A percentile compares a stretch with the other conserved stretches of the same genome.
Conservation (phyloP, 148 eudicot species). For the Rhododendron henanense region DNA sequence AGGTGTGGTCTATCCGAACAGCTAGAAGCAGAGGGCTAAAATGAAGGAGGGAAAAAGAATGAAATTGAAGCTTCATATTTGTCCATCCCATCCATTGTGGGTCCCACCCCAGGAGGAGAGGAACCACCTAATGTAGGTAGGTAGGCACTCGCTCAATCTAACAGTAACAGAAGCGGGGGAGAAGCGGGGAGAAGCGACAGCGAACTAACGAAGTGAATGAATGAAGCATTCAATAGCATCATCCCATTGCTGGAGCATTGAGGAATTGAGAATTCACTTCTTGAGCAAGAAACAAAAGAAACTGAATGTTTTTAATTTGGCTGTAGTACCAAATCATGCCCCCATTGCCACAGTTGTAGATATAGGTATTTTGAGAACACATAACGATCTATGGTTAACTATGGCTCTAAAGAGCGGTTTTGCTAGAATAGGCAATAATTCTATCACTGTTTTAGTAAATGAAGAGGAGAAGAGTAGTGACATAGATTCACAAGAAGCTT, state of each 20-base stretch:
- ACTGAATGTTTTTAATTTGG: neutral
- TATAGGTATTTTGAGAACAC: neutral
- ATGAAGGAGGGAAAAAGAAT: neutral
- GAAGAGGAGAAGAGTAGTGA: neutral
- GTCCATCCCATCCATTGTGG: neutral
- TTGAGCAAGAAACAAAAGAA: neutral
- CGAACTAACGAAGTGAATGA: too few species aligned
- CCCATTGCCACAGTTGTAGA: neutral
- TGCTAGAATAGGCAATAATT: neutral
- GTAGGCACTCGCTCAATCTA: too few species aligned
- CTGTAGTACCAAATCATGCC: neutral
- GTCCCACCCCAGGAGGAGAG: neutral
- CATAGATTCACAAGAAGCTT: too few species aligned
- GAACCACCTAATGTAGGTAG: neutral
- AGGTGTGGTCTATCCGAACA: neutral
- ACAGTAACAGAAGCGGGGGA: too few species aligned
- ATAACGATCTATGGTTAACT: neutral
- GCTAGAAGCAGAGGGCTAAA: neutral
- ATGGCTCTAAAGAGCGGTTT: neutral
- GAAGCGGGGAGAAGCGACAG: too few species aligned
- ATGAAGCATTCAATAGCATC: too few species aligned
- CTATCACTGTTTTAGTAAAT: neutral
- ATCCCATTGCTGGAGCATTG: too few species aligned
- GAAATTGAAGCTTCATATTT: neutral
- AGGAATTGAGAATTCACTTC: neutral